Percentiles rank a stretch among this genome's conserved stretches.
Evolutionary conservation across 108 stramenopile species (phyloP).

Genomic region (Skeletonema tropicum): DNA sequence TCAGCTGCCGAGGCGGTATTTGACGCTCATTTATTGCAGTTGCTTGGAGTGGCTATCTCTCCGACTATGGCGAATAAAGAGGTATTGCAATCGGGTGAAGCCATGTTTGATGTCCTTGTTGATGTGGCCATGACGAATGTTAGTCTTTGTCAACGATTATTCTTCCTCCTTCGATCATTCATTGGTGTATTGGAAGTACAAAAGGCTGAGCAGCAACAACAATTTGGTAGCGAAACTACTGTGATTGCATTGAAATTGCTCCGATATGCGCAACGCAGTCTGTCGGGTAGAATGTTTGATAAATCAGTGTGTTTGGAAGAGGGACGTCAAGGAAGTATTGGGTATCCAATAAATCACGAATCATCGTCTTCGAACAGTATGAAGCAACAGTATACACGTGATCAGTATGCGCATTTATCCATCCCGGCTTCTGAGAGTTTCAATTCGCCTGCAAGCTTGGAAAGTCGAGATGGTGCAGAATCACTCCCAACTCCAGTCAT

Average conservation of each 20-base stretch:
- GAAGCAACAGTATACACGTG: constrained; percentile 8
- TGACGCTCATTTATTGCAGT: constrained; percentile 46
- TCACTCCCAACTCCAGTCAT: not conserved
- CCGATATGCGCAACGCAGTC: constrained; percentile 42
- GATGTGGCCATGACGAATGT: constrained; percentile 54
- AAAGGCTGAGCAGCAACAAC: not conserved
- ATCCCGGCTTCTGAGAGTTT: constrained; percentile 34
- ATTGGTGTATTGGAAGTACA: constrained; percentile 49
- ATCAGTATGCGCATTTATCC: constrained; percentile 10
- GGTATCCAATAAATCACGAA: constrained; percentile 41
- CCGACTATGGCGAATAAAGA: constrained; percentile 15
- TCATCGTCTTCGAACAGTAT: constrained; percentile 28
- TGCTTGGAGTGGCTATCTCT: constrained; percentile 44
- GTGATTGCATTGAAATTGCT: constrained; percentile 20
- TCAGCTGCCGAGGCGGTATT: constrained; percentile 39
- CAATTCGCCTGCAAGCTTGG: constrained; percentile 8
- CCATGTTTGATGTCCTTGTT: constrained; percentile 40
- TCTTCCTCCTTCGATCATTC: constrained; percentile 59
- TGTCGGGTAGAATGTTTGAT: constrained; percentile 43
- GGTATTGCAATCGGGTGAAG: constrained; percentile 19
- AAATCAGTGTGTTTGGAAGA: constrained; percentile 20
- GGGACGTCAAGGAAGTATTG: constrained; percentile 26
- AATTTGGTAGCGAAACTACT: not conserved
- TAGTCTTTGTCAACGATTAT: constrained; percentile 53
- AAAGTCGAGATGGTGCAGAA: constrained; percentile 12